phyloP scores from a whole-genome alignment of 768 basidiomycete genomes.

The Exsudoporus frostii region DNA sequence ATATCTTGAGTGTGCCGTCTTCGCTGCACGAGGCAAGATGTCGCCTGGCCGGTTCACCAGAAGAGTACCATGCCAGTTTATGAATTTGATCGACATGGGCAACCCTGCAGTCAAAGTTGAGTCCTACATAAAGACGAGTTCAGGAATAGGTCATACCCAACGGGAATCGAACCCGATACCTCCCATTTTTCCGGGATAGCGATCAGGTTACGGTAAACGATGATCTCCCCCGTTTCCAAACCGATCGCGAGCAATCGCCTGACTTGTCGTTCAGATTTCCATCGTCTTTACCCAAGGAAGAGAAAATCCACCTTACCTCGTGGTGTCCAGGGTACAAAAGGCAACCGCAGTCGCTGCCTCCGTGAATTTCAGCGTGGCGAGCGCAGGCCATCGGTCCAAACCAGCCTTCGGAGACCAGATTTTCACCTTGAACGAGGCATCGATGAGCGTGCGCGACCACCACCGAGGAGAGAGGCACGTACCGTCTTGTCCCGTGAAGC shows the following conservation, averaged over 20 bases:
- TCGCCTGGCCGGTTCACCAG: constrained; percentile 26
- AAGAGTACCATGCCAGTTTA: constrained; percentile 75
- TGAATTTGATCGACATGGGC: constrained; percentile 81
- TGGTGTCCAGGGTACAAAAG: constrained; percentile 42
- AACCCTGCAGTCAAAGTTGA: constrained; percentile 39
- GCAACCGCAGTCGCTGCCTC: constrained; percentile 85
- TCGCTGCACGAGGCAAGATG: constrained; percentile 87
- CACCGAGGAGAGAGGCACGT: constrained; percentile 15
- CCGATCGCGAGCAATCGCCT: constrained; percentile 75
- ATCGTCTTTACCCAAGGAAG: background rate
- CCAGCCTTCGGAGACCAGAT: constrained; percentile 58
- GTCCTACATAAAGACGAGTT: background rate
- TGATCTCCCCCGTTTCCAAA: constrained; percentile 75
- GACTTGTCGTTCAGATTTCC: constrained; percentile 1
- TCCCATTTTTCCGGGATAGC: constrained; percentile 43
- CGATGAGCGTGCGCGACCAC: background rate
- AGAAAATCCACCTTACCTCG: constrained; percentile 37
- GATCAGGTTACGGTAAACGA: constrained; percentile 48
- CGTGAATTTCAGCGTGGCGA: constrained; percentile 60
- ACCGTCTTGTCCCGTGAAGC: constrained; percentile 96
- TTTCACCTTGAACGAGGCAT: constrained; percentile 58
- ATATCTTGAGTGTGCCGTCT: constrained; percentile 85
- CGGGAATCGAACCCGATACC: constrained; percentile 42
- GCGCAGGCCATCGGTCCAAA: constrained; percentile 50
- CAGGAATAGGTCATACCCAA: constrained; percentile 42